A percentile compares a stretch with the other conserved stretches of the same genome.
Conservation (phyloP, 2,329 filamentous ascomycete species). For the Botrytis galanthina region DNA sequence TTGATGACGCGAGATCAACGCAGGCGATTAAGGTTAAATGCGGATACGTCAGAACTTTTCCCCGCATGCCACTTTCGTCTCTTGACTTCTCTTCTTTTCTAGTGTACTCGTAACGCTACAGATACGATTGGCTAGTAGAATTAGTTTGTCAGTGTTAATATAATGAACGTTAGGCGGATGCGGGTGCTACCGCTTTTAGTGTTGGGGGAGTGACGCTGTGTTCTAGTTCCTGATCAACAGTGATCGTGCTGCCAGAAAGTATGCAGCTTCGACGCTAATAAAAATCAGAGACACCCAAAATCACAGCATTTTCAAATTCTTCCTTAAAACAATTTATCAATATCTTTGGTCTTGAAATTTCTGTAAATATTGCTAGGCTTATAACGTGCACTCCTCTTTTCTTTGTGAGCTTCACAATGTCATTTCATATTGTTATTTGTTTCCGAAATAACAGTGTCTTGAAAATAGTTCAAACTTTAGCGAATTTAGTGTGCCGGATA, state of each 20-base stretch:
- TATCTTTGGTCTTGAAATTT: neutral
- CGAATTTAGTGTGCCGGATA: neutral
- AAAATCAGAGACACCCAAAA: neutral
- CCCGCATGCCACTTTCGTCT: neutral
- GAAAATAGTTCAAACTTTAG: neutral
- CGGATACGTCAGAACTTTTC: neutral
- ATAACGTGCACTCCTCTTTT: fast-evolving
- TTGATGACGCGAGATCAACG: neutral
- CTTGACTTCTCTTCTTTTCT: neutral
- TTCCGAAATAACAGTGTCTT: neutral
- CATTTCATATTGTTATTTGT: neutral
- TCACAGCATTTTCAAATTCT: neutral
- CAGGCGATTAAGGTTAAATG: neutral
- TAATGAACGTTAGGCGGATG: neutral
- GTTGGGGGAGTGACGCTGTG: neutral
- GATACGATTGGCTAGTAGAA: neutral
- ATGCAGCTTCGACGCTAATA: neutral
- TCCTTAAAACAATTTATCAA: neutral
- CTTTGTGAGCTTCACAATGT: fast-evolving
- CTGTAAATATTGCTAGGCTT: neutral
- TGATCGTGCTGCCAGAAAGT: neutral
- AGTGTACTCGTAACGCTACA: neutral
- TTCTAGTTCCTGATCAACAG: neutral
- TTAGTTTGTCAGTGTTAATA: neutral
- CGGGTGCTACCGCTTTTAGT: neutral